Base-by-base conservation (phyloP, 2,329 filamentous ascomycete genomes). In the Nemania serpens region DNA sequence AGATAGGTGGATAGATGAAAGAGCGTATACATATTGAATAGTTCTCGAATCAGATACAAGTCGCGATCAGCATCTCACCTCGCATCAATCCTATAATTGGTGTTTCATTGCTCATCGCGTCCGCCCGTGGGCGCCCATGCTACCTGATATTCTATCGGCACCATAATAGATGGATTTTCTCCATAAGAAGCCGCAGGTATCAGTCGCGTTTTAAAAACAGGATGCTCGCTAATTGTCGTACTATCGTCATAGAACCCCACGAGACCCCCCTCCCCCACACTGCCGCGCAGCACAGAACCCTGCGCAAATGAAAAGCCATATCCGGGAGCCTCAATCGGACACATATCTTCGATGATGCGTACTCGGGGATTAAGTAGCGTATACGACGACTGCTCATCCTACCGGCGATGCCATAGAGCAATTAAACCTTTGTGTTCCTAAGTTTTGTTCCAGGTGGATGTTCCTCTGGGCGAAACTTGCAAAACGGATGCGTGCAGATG, bases 381-480 rank as follows among this genome's bases (percentile, higher is more conserved):
- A 22, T 56, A 22, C 43, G 43, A 37, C n/a, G 34, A 56, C 41
- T 37, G 18, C 36, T 50, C 22, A 13, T 60, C 17, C 36, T 46
- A 41, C 42, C 22, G 33, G 33, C 17, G 22, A 33, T 20, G 18
- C 39, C 39, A 45, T 11, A 17, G 2, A 9, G 9, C 17, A 34
- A 45, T 63, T 62, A 58, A 37, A 48, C 43, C 47, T 66, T 68
- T 11, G 58, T 53, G 17, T 36, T 49, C 57, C 73, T 79, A 66
- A 80, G 81, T 66, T 79, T 83, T 4, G 84, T 87, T n/a, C 78
- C 79, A 0, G 84, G 84, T 0, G 85, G 84, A 70, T 88, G 85
- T 18, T 81, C 78, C 2, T 82, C 77, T 15, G 76, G 71, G 2
- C 73, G 70, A 69, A 87, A 88, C 63, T 82, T 82, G 77, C 85